Evolutionary conservation across 2,329 filamentous ascomycete genomes (phyloP), one percentile per base, ranked within the genome.

Genomic region (Verticillium tricorpus): DNA sequence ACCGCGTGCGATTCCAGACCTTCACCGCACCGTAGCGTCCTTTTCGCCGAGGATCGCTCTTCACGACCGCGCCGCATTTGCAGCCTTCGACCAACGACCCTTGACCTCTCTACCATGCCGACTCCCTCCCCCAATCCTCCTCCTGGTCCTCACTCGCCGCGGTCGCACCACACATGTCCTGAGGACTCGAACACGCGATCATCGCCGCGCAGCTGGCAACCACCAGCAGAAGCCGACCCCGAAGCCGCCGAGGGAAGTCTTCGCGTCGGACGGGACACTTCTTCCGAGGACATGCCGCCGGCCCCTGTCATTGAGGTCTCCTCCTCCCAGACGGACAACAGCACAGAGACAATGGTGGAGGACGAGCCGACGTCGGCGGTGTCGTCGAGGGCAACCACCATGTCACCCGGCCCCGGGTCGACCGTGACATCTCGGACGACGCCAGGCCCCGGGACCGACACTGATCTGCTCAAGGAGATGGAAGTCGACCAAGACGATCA

Each of bases 41-140:
- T 22, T 52, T 52, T 52, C 45, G 45, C 45, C 19, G 45, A 52
- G 45, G 19, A 52, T 35, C 34, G 14, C 34, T 35, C 37, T 28
- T 17, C 14, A 40, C 37, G 37, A 40, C 17, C 17, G 15, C 37
- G 15, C 37, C 17, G 15, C 17, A 60, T 54, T 57, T 35, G 62
- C 59, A 60, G 32, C 59, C 59, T 60, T 15, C 39, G 5, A 52
- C 45, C n/a, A 8, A 52, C 45, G 19, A 52, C 34, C 34, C 34
- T 35, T 3, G 9, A 35, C 19, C 45, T 55, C 57, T 17, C 58
- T 62, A 76, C 61, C 65, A 81, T 81, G 79, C 79, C 79, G 64
- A 81, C 78, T 28, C 79, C 79, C 62, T 80, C 79, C 17, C 74
- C 76, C 60, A 77, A 78, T 67, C 74, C 73, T 63, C 74, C 74